These are phyloP conservation scores for Biscogniauxia mediterranea DNA, from an alignment of 2,329 filamentous ascomycete species.

Conservation along the genomic window DNA sequence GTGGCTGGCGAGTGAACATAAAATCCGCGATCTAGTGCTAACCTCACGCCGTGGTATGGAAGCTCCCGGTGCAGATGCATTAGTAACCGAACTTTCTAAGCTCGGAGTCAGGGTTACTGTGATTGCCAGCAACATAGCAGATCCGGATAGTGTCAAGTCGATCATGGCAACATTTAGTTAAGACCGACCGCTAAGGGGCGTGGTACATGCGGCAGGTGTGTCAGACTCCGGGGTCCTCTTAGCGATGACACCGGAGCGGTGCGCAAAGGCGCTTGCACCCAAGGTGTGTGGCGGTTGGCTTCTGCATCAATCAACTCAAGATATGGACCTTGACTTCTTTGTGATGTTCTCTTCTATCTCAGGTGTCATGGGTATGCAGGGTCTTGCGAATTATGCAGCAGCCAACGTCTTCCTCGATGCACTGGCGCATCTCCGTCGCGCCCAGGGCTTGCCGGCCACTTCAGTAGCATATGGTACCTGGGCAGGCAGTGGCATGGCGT, in stretches of 20 bases:
- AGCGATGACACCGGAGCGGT: constrained; percentile 28
- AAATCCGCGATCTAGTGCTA: constrained; percentile 29
- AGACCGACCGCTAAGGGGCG: constrained; percentile 30
- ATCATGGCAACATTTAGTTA: constrained; percentile 23
- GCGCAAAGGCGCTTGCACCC: constrained; percentile 20
- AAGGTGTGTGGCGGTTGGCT: constrained; percentile 28
- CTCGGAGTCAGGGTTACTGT: constrained; percentile 25
- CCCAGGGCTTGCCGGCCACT: constrained; percentile 22
- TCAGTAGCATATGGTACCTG: constrained; percentile 30
- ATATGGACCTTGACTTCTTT: constrained; percentile 28
- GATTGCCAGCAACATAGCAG: constrained; percentile 24
- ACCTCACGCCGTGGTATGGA: constrained; percentile 30
- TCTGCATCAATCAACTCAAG: constrained; percentile 24
- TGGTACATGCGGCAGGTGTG: constrained; percentile 32
- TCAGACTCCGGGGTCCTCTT: constrained; percentile 27
- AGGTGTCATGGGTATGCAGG: constrained; percentile 27
- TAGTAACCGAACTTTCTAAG: constrained; percentile 24
- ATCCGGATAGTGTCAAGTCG: constrained; percentile 18
- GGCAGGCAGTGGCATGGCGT: constrained; percentile 30
- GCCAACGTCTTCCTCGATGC: constrained; percentile 27
- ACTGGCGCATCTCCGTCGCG: constrained; percentile 21
- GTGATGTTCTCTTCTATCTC: constrained; percentile 30
- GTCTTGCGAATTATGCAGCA: constrained; percentile 28
- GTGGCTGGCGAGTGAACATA: constrained; percentile 25
- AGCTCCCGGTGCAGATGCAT: constrained; percentile 21